Base-by-base conservation (phyloP, 129 eudicot species). In the Flaveria sonorensis region DNA sequence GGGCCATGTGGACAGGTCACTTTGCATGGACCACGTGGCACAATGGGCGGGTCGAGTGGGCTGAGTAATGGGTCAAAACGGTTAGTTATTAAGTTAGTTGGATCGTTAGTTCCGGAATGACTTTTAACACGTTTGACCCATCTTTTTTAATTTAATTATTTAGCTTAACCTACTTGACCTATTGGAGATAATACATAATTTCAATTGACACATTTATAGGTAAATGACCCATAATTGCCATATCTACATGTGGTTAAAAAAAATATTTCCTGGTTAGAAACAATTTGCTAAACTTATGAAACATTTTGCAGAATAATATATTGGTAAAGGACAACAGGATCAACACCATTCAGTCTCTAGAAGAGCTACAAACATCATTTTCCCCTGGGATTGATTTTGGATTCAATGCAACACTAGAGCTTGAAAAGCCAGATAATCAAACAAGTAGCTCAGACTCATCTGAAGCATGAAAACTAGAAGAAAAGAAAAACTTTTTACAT, bases 301-400 rank as follows among this genome's bases (percentile, higher is more conserved):
- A 20, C 56, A 30, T 63, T 23, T 36, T 4, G 68, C 85, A 92
- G 97, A 92, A 90, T 77, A 87, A 90, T 64, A 72, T 93, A 20
- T 50, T 21, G 7, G 96, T 88, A 43, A 90, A 88, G 85, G 97
- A 90, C 32, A 85, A 90, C 84, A 90, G 80, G 85, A 67, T 93
- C 48, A 90, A 42, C 85, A 93, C 98, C 63, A 85, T 77, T 47
- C 96, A 93, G 72, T 85, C 86, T 74, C 81, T 83, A 51, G 97
- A 90, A n/a, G 98, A 93, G 77, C 88, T 90, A 42, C 85, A 90
- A 61, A 72, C 81, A 32, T 48, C 72, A 62, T 93, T 93, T 80
- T 57, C 36, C 68, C 96, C 98, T 28, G 98, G 98, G 67, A 88
- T 77, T 68, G 92, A 81, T 68, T 93, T 93, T 75, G 97, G 97